These are phyloP conservation scores for Primulina eburnea DNA, from an alignment of 257 asterid genomes.

Conservation along the genomic window DNA sequence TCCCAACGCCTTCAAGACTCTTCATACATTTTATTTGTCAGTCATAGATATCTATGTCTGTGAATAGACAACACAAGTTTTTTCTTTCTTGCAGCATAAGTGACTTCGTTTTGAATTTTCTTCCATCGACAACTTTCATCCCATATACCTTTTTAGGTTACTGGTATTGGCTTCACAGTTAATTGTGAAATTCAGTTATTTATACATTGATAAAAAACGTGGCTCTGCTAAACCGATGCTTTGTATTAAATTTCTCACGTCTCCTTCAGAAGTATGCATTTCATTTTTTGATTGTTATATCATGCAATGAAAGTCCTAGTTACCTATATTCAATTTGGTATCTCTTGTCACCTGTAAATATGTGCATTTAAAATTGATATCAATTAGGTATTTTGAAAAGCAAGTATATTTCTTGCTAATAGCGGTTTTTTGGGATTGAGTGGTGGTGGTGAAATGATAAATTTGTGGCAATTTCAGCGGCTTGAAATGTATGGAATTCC, in stretches of 20 bases:
- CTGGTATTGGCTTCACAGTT: not conserved
- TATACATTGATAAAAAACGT: not conserved
- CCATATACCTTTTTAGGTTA: not conserved
- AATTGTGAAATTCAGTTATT: not conserved
- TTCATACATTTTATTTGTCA: not conserved
- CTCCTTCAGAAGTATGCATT: not conserved
- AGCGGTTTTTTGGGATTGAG: not conserved
- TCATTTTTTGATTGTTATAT: not conserved
- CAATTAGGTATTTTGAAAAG: not conserved
- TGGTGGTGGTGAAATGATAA: slow-evolving; percentile 4
- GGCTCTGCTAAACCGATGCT: not conserved
- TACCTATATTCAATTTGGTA: slow-evolving; percentile 4
- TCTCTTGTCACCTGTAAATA: not conserved
- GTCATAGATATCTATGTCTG: not conserved
- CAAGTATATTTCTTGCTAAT: not conserved
- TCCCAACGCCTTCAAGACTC: not conserved
- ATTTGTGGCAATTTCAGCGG: slow-evolving; percentile 44
- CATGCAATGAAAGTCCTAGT: slow-evolving; percentile 17
- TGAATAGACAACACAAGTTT: not conserved
- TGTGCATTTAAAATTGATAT: not conserved
- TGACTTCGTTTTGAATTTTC: not conserved
- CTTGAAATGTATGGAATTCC: slow-evolving; percentile 85
- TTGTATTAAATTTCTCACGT: not conserved
- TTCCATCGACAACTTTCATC: not conserved
- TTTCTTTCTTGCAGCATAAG: too few relatives aligned